phyloP scores from a whole-genome alignment of 345 rosid genomes.

The Acer yangbiense region DNA sequence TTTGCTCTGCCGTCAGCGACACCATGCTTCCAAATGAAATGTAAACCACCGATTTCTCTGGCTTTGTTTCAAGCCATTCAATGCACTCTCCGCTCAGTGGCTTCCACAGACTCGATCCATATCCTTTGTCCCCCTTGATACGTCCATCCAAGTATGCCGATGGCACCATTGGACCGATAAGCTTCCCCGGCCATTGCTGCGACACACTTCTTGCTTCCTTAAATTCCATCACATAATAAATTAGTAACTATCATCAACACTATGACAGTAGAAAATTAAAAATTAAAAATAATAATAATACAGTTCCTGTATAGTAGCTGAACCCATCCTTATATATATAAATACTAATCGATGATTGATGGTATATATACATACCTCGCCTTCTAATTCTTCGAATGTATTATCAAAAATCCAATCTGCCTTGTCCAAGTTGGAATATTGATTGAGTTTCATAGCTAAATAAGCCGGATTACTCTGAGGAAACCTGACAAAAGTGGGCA shows the following conservation, averaged over 20 bases:
- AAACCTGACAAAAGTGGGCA: slow-evolving; percentile 53
- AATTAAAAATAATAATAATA: too few species aligned
- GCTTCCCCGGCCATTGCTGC: slow-evolving; percentile 55
- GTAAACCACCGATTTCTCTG: slow-evolving; percentile 47
- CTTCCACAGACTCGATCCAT: slow-evolving; percentile 74
- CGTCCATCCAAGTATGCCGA: slow-evolving; percentile 52
- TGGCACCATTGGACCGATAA: slow-evolving; percentile 83
- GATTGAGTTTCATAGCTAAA: slow-evolving; percentile 54
- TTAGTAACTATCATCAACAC: background rate
- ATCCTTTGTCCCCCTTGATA: slow-evolving; percentile 52
- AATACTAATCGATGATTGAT: background rate
- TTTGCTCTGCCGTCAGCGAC: slow-evolving; percentile 43
- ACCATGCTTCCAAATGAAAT: slow-evolving; percentile 80
- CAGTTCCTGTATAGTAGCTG: too few species aligned
- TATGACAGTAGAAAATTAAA: too few species aligned
- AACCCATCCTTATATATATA: background rate
- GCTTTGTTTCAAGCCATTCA: slow-evolving; percentile 61
- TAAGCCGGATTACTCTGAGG: slow-evolving; percentile 53
- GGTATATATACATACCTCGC: slow-evolving; percentile 35
- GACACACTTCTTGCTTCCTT: slow-evolving; percentile 45
- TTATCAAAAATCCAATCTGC: slow-evolving; percentile 69
- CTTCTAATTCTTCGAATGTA: slow-evolving; percentile 57
- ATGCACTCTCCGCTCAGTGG: slow-evolving; percentile 57
- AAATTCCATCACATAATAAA: slow-evolving; percentile 17
- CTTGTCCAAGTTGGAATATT: slow-evolving; percentile 50